Conservation (phyloP, 805 yeast species). For the Maudiozyma pseudohumilis region DNA sequence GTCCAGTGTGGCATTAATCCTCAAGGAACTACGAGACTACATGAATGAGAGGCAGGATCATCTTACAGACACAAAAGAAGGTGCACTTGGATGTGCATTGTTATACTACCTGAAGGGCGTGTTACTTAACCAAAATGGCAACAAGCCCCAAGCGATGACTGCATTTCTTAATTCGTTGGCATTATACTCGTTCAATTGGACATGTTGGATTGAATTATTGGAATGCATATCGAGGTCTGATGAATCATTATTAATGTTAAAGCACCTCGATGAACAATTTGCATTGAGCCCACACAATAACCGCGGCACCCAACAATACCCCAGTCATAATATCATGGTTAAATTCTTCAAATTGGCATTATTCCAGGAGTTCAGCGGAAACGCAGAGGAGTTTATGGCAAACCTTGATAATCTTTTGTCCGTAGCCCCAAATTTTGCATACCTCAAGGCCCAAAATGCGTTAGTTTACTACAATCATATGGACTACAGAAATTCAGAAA, state of each 20-base stretch:
- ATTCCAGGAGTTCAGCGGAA: slow-evolving; percentile 72
- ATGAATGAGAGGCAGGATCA: neutral
- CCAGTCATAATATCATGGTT: slow-evolving; percentile 30
- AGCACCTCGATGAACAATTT: slow-evolving; percentile 28
- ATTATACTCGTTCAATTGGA: slow-evolving; percentile 81
- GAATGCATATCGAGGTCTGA: slow-evolving; percentile 51
- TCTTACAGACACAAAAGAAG: slow-evolving; percentile 1
- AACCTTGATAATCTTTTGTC: slow-evolving; percentile 40
- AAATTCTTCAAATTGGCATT: slow-evolving; percentile 55
- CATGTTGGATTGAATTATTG: slow-evolving; percentile 78
- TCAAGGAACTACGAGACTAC: slow-evolving; percentile 33
- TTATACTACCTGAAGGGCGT: slow-evolving; percentile 67
- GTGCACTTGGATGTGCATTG: slow-evolving; percentile 36
- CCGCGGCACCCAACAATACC: slow-evolving; percentile 9
- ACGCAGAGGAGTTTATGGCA: slow-evolving; percentile 41
- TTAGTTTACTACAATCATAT: slow-evolving; percentile 72
- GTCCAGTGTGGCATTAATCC: slow-evolving; percentile 26
- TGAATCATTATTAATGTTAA: slow-evolving; percentile 40
- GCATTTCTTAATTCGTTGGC: slow-evolving; percentile 51
- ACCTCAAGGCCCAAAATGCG: slow-evolving; percentile 73
- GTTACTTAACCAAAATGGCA: slow-evolving; percentile 47
- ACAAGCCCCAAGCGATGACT: slow-evolving; percentile 49
- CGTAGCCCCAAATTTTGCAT: slow-evolving; percentile 64
- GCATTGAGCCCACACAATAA: slow-evolving; percentile 9
- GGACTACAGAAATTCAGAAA: slow-evolving; percentile 74